Conservation (phyloP, 805 yeast genomes). For the Pichia cabralensis region DNA sequence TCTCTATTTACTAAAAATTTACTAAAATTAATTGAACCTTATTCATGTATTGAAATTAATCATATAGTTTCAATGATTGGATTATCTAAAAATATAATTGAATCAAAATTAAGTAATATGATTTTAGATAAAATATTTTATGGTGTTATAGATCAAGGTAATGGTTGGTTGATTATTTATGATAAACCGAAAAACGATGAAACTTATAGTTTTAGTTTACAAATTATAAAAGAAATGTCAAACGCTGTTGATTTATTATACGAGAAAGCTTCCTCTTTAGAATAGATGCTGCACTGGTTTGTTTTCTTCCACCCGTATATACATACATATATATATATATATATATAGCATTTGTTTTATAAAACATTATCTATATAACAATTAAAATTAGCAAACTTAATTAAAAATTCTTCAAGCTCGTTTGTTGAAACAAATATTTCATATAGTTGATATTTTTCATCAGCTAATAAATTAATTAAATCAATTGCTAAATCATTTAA, state of each 20-base stretch:
- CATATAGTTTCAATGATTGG: slow-evolving; percentile 86
- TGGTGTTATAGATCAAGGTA: slow-evolving; percentile 96
- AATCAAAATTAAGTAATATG: slow-evolving; percentile 93
- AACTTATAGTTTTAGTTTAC: slow-evolving; percentile 79
- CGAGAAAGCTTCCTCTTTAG: slow-evolving; percentile 83
- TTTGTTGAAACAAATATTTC: slow-evolving; percentile 50
- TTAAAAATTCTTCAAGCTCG: slow-evolving; percentile 33
- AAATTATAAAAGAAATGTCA: slow-evolving; percentile 78
- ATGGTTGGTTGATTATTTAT: slow-evolving; percentile 91
- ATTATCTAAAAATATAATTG: slow-evolving; percentile 77
- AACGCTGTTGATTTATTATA: slow-evolving; percentile 82
- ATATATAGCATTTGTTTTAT: background rate
- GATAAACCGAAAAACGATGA: slow-evolving; percentile 85
- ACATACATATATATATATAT: no score
- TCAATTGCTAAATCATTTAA: slow-evolving; percentile 40
- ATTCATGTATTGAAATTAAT: slow-evolving; percentile 86
- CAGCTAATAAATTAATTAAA: slow-evolving; percentile 55
- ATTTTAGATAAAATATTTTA: slow-evolving; percentile 89
- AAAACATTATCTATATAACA: slow-evolving; percentile 5
- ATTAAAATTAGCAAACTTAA: slow-evolving; percentile 49
- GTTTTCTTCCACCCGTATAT: no score
- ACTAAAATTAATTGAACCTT: slow-evolving; percentile 91
- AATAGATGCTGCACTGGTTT: no score
- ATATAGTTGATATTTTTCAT: slow-evolving; percentile 53
- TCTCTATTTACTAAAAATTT: slow-evolving; percentile 87